Conservation (phyloP, 2,329 filamentous ascomycete genomes). For the Xylaria sp. region DNA sequence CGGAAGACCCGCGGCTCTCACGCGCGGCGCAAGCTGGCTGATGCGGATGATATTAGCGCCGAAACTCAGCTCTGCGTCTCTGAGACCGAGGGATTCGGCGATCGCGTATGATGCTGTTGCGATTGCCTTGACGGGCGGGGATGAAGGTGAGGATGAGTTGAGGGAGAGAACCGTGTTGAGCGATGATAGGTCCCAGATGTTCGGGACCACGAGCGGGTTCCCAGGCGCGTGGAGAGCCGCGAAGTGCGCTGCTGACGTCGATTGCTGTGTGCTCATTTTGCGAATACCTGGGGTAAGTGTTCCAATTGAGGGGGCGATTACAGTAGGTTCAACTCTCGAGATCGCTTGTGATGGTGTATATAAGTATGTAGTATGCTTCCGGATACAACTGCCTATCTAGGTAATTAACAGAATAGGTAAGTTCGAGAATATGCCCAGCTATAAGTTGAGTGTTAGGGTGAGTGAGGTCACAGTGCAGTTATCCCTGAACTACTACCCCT, state of each 20-base stretch:
- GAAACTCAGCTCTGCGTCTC: background rate
- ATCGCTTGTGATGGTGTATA: background rate
- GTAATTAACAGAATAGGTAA: background rate
- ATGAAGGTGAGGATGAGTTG: background rate
- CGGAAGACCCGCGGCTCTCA: slow-evolving; percentile 9
- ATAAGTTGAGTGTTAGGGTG: background rate
- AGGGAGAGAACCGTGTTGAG: slow-evolving; percentile 16
- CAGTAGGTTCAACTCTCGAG: background rate
- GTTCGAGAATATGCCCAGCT: background rate
- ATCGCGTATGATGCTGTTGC: slow-evolving; percentile 27
- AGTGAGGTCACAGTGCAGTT: background rate
- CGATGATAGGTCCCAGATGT: slow-evolving; percentile 22
- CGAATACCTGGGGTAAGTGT: background rate
- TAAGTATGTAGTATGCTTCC: background rate
- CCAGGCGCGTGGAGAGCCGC: slow-evolving; percentile 15
- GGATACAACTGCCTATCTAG: background rate
- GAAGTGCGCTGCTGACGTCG: slow-evolving; percentile 16
- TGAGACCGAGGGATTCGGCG: slow-evolving; percentile 12
- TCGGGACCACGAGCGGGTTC: slow-evolving; percentile 10
- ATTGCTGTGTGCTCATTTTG: slow-evolving; percentile 3
- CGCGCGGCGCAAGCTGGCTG: background rate
- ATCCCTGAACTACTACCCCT: too few species aligned
- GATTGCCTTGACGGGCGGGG: background rate
- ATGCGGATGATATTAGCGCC: slow-evolving; percentile 24
- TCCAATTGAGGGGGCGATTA: background rate